These are phyloP conservation scores for Neurospora africana DNA, from an alignment of 495 filamentous ascomycete genomes.

Conservation along the genomic window DNA sequence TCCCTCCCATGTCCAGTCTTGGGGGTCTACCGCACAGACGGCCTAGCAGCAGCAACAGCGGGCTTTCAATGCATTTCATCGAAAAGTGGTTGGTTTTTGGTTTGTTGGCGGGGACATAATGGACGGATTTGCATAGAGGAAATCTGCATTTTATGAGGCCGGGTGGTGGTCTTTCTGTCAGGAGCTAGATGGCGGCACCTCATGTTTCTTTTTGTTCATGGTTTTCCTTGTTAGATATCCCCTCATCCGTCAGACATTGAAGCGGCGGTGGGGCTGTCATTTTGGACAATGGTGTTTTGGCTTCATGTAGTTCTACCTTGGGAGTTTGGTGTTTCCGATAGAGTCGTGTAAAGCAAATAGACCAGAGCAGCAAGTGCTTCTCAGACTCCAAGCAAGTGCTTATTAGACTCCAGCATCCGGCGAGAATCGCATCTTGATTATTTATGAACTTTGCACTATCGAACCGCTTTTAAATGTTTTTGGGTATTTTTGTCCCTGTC, in stretches of 20 bases:
- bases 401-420: neutral
- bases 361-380: neutral
- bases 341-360: neutral
- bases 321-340: neutral
- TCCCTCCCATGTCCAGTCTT: neutral
- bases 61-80: neutral
- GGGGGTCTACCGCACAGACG: neutral
- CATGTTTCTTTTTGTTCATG: neutral
- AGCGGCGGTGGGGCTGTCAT: neutral
- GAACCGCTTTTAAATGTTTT: neutral
- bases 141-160: neutral
- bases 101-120: neutral
- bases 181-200: neutral
- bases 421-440: neutral
- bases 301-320: neutral
- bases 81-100: neutral
- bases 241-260: neutral
- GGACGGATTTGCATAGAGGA: neutral
- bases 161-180: neutral
- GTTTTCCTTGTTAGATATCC: neutral
- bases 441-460: neutral
- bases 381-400: neutral
- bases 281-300: neutral
- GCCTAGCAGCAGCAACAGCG: neutral
- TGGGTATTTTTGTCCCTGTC: neutral